Evolutionary conservation across 441 rosid genomes (phyloP).

Genomic region (Corymbia calophylla): DNA sequence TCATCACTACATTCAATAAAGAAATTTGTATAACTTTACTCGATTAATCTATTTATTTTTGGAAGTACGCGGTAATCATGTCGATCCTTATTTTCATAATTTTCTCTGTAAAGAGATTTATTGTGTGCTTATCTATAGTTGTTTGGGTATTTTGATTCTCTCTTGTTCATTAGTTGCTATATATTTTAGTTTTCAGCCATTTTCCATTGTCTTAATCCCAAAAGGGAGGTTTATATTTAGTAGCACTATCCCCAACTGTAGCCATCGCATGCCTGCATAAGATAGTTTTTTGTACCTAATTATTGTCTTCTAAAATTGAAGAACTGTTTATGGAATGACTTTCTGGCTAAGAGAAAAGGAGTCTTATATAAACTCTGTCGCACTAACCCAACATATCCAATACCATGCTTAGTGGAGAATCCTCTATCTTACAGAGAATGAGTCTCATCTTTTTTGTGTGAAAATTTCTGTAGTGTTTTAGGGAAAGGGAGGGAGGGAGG

Average conservation of each 20-base stretch:
- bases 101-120: not conserved
- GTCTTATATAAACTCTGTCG: not conserved
- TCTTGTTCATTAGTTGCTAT: not conserved
- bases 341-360: not conserved
- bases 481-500: not conserved
- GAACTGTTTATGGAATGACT: not conserved
- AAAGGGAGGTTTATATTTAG: not conserved
- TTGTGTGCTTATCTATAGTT: not conserved
- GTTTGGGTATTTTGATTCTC: not conserved
- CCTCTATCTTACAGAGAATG: not conserved
- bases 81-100: not conserved
- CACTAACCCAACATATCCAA: not conserved
- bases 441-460: not conserved
- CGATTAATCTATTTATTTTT: not conserved
- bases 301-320: not conserved
- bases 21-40: not conserved
- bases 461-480: not conserved
- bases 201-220: not conserved
- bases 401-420: not conserved
- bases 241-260: not conserved
- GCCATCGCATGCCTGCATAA: not conserved
- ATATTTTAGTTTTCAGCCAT: not conserved
- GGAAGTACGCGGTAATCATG: not conserved
- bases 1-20: not conserved
- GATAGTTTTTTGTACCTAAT: not conserved